phyloP scores from a whole-genome alignment of 768 basidiomycete species.

The Lactifluus volemus region DNA sequence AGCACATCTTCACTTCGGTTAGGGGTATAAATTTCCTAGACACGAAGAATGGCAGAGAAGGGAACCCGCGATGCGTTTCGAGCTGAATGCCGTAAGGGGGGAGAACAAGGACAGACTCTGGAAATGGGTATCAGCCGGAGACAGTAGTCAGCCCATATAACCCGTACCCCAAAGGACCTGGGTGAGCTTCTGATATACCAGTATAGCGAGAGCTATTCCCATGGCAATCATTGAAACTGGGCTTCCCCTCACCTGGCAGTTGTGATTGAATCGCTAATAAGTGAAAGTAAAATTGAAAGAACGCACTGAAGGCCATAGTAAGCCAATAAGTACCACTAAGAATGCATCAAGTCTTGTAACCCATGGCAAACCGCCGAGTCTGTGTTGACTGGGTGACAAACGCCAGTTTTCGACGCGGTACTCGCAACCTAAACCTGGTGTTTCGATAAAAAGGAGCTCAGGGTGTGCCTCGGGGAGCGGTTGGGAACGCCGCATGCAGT shows the following conservation, averaged over 20 bases:
- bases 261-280: neutral
- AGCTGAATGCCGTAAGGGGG: conserved; percentile 66
- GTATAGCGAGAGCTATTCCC: conserved; percentile 18
- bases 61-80: conserved; percentile 58
- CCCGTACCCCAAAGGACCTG: conserved; percentile 41
- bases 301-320: conserved; percentile 26
- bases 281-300: conserved; percentile 21
- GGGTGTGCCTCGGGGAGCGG: conserved; percentile 37
- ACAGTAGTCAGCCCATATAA: neutral
- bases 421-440: conserved; percentile 40
- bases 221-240: neutral
- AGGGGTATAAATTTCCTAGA: conserved; percentile 54
- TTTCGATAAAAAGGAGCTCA: conserved; percentile 41
- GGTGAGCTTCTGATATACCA: conserved; percentile 32
- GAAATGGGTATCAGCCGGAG: neutral
- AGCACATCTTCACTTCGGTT: conserved; percentile 46
- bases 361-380: conserved; percentile 24
- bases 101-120: conserved; percentile 64
- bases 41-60: conserved; percentile 26
- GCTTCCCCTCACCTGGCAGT: neutral
- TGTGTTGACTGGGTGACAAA: conserved; percentile 34
- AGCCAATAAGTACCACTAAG: conserved; percentile 20
- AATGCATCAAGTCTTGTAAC: conserved; percentile 34
- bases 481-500: conserved; percentile 30
- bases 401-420: conserved; percentile 52